Evolutionary conservation across 202 grass and related monocot species (phyloP), one percentile per base, ranked within the genome.

Genomic region (Hordeum pubiflorum): DNA sequence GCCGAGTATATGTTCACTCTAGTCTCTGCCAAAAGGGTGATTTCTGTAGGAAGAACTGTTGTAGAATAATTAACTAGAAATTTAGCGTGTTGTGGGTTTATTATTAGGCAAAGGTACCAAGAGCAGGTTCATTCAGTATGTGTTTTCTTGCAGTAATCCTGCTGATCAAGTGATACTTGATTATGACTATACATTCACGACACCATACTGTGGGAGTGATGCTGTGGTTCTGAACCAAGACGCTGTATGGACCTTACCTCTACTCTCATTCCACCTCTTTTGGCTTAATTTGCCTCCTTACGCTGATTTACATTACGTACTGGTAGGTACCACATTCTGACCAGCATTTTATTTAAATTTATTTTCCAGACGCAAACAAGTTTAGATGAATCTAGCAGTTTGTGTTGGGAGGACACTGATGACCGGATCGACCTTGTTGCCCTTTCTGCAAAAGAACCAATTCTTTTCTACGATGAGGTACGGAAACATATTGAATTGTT

Each of bases 141-240:
- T 65, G 11, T 89, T 83, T 78, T 77, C 59, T 89, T 83, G 79
- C 89, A 98, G 95, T 81, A 95, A 89, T 52, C 92, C 95, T 85
- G 89, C 79, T 38, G 88, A 95, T 43, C 90, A 98, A 83, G 90
- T 98, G 69, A 83, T 98, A 63, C 90, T 98, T 84, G 95, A 95
- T 50, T 98, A 98, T 83, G 95, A 98, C 66, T 98, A 94, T 72
- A 93, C 95, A 86, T 98, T 93, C 66, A 94, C 92, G 11, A 95
- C 95, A 69, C 95, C 92, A 57, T 94, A 94, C 78, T 78, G 80
- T 78, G 92, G 92, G 34, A 94, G 90, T 86, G 88, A 93, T 64
- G 75, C 40, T 74, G 62, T 44, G 71, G 87, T 82, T 84, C 58
- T 43, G 20, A 82, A 84, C 38, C 18, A 62, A 65, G 78, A 84